Conservation (phyloP, 768 basidiomycete species). For the Lanmaoa pseudosensibilis region DNA sequence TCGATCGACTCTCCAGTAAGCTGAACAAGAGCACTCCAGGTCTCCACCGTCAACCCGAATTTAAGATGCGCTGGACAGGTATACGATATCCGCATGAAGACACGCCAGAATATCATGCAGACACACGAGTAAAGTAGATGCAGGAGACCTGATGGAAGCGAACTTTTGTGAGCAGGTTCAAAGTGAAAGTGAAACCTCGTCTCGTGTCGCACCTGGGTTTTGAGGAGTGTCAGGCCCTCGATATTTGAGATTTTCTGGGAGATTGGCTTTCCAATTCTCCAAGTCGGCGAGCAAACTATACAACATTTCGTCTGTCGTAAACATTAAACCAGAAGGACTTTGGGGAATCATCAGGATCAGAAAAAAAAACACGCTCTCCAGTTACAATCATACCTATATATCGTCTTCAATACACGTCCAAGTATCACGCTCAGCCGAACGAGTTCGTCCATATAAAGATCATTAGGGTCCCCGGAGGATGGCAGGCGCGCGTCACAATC, state of each 20-base stretch:
- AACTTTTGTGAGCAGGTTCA: constrained; percentile 2
- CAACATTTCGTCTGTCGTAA: constrained; percentile 80
- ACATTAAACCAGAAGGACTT: constrained; percentile 87
- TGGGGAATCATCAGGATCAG: constrained; percentile 8
- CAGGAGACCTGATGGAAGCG: constrained; percentile 60
- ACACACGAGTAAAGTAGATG: constrained; percentile 88
- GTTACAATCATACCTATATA: constrained; percentile 68
- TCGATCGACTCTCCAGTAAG: constrained; percentile 82
- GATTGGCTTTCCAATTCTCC: constrained; percentile 71
- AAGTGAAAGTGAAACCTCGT: not conserved
- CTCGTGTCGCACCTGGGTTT: constrained; percentile 57
- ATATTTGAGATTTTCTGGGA: constrained; percentile 80
- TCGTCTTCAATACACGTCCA: constrained; percentile 87
- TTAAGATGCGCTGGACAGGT: constrained; percentile 87
- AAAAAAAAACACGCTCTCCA: not conserved
- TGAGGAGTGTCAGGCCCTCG: constrained; percentile 64
- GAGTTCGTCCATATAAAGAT: constrained; percentile 87
- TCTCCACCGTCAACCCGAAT: constrained; percentile 76
- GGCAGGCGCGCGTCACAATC: constrained; percentile 96
- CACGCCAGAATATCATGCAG: constrained; percentile 96
- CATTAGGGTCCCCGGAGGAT: constrained; percentile 77
- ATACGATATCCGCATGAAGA: constrained; percentile 98
- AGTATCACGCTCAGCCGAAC: constrained; percentile 89
- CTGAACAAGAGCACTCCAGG: constrained; percentile 72
- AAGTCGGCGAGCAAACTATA: constrained; percentile 62